Base-by-base conservation (phyloP, 163 green algal species). In the Chloromonas sp. region DNA sequence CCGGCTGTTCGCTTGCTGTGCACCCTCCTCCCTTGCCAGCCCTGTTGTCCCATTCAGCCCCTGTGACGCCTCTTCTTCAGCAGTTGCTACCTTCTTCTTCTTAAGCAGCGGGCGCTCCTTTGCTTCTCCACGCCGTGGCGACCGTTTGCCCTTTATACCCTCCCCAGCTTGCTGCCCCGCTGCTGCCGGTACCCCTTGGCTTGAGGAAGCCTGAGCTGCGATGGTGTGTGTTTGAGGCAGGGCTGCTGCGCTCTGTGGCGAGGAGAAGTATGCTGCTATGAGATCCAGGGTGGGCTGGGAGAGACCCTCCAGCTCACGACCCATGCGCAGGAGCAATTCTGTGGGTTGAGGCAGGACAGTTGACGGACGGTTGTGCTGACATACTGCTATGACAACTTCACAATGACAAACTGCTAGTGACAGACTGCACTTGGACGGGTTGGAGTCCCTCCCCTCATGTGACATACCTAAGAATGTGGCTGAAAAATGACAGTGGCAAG, bases 221-320 rank as follows among this genome's bases (percentile, higher is more conserved):
- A 14, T 79, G 36, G 36, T 36, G 36, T 36, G 36, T 36, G 36
- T 36, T 36, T 36, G 36, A 36, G 71, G 13, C 71, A 79, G 71
- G 71, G 71, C 71, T 36, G 71, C 71, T 58, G 36, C 13, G 71
- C 5, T 58, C 71, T 61, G 79, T 36, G 79, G 59, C 2, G 59
- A 71, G 58, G 58, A 14, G 66, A 84, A 84, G 62, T 84, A 84
- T 2, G 81, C 81, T 3, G 8, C 2, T 2, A 88, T 70, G 57
- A 84, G 62, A 0, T 84, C 86, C 2, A 93, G 84, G 5, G 90
- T 96, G 36, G 57, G 79, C 8, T 70, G 61, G 14, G 87, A 70
- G 71, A 97, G 89, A 76, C 83, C 58, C 1, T 90, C 93, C n/a
- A 97, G 90, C 85, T 97, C 93, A 0, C 66, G 71, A 3, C 82